phyloP scores from a whole-genome alignment of 169 alveolate genomes.

The Eimeria praecox region DNA sequence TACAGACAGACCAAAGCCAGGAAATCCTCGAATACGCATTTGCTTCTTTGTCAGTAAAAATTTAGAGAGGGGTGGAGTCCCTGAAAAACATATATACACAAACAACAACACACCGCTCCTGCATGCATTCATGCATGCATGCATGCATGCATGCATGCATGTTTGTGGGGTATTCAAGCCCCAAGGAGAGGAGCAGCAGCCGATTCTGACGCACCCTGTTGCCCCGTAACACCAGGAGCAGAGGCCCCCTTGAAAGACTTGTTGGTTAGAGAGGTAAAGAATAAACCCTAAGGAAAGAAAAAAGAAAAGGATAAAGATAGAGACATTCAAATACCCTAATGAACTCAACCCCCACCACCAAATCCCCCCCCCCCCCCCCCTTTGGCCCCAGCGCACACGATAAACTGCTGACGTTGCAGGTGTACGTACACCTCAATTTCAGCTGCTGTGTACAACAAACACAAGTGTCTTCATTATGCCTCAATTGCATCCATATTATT shows the following conservation, averaged over 20 bases:
- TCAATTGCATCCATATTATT: neutral
- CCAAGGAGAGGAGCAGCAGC: neutral
- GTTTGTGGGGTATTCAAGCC: neutral
- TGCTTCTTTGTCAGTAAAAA: neutral
- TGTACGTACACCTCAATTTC: too few relatives aligned
- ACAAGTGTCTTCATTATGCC: neutral
- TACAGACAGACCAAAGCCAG: conserved; percentile 29
- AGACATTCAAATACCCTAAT: neutral
- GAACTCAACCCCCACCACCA: neutral
- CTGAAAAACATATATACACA: neutral
- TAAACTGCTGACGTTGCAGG: too few relatives aligned
- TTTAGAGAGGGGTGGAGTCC: neutral
- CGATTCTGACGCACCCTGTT: neutral
- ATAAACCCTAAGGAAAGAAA: neutral
- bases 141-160: neutral
- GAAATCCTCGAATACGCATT: conserved; percentile 2
- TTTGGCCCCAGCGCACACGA: too few relatives aligned
- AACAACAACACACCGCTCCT: neutral
- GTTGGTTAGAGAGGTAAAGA: neutral
- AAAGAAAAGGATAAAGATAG: neutral
- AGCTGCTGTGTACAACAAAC: neutral
- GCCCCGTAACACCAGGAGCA: neutral
- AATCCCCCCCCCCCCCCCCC: neutral
- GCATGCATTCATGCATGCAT: too few relatives aligned
- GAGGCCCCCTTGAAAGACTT: neutral